A percentile compares a stretch with the other conserved stretches of the same genome.
These are phyloP conservation scores for Mallotus japonicus DNA, from an alignment of 441 rosid species.

Conservation along the genomic window DNA sequence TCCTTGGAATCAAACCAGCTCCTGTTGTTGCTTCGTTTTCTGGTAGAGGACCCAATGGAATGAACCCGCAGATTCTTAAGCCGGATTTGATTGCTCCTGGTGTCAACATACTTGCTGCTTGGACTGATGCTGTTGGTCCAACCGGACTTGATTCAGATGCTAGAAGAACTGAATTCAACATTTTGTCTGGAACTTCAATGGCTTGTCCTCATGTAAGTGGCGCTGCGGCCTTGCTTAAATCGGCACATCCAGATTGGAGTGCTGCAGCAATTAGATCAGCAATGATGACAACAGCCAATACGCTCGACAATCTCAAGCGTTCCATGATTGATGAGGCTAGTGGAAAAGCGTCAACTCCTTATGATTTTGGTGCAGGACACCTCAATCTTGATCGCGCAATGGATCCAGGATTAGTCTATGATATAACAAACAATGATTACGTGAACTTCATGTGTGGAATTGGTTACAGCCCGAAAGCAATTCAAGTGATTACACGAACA, in stretches of 20 bases:
- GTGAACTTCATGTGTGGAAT: slow-evolving; percentile 59
- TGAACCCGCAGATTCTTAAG: slow-evolving; percentile 71
- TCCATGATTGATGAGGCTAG: slow-evolving; percentile 65
- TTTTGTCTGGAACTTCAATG: slow-evolving; percentile 78
- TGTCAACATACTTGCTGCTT: slow-evolving; percentile 70
- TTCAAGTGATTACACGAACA: slow-evolving; percentile 68
- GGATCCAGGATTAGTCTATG: slow-evolving; percentile 82
- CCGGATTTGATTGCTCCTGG: slow-evolving; percentile 79
- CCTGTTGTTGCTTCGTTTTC: slow-evolving; percentile 83
- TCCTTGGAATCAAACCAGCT: slow-evolving; percentile 73
- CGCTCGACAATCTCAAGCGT: slow-evolving; percentile 44
- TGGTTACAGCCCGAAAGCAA: slow-evolving; percentile 57
- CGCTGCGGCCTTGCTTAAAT: slow-evolving; percentile 74
- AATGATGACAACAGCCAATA: slow-evolving; percentile 69
- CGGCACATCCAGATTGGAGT: slow-evolving; percentile 73
- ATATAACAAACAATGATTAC: slow-evolving; percentile 58
- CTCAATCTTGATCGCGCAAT: slow-evolving; percentile 63
- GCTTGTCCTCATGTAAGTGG: slow-evolving; percentile 82
- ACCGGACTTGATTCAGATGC: slow-evolving; percentile 62
- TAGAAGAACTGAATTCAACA: slow-evolving; percentile 67
- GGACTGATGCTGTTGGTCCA: slow-evolving; percentile 73
- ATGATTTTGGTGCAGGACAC: slow-evolving; percentile 72
- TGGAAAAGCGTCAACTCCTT: slow-evolving; percentile 52
- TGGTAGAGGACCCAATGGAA: slow-evolving; percentile 68
- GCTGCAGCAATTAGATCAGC: slow-evolving; percentile 68